A percentile compares a stretch with the other conserved stretches of the same genome.
These are phyloP conservation scores for Phytophthora cactorum DNA, from an alignment of 352 stramenopile genomes.

Conservation along the genomic window DNA sequence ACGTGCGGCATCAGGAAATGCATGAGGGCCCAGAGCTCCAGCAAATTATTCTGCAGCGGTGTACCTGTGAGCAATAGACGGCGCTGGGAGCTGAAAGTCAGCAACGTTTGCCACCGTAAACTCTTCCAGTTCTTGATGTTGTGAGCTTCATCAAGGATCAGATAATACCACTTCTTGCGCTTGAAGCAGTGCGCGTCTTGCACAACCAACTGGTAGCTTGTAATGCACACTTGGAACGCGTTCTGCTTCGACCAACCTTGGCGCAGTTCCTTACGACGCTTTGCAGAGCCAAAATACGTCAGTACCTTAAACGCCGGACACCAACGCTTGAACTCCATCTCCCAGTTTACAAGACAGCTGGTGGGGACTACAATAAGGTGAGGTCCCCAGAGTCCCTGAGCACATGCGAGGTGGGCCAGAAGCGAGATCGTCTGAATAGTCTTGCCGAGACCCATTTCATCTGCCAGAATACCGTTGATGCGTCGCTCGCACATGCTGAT, in stretches of 20 bases:
- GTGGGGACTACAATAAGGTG: slow-evolving; percentile 99
- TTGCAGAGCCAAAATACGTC: slow-evolving; percentile 99
- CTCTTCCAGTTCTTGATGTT: slow-evolving; percentile 99
- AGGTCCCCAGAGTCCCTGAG: slow-evolving; percentile 95
- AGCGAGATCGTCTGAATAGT: slow-evolving; percentile 99
- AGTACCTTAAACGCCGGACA: slow-evolving; percentile 97
- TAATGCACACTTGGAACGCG: slow-evolving; percentile 98
- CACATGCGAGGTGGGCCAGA: slow-evolving; percentile 94
- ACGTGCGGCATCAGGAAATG: slow-evolving; percentile 99
- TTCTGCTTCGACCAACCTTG: slow-evolving; percentile 97
- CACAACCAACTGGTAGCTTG: slow-evolving; percentile 98
- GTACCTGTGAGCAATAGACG: slow-evolving; percentile 94
- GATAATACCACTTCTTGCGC: slow-evolving; percentile 99
- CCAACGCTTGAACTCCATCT: slow-evolving; percentile 99
- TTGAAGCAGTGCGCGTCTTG: slow-evolving; percentile 98
- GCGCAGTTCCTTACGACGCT: slow-evolving; percentile 91
- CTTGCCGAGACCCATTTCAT: slow-evolving; percentile 97
- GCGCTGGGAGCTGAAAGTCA: slow-evolving; percentile 97
- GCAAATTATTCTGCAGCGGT: slow-evolving; percentile 98
- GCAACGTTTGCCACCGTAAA: slow-evolving; percentile 97
- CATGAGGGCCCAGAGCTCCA: slow-evolving; percentile 98
- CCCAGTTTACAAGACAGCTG: slow-evolving; percentile 99
- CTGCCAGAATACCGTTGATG: slow-evolving; percentile 99
- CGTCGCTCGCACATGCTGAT: slow-evolving; percentile 96
- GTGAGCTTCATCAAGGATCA: slow-evolving; percentile 99